phyloP scores from a whole-genome alignment of 176 grass and related monocot genomes.

The Musa itinerans region DNA sequence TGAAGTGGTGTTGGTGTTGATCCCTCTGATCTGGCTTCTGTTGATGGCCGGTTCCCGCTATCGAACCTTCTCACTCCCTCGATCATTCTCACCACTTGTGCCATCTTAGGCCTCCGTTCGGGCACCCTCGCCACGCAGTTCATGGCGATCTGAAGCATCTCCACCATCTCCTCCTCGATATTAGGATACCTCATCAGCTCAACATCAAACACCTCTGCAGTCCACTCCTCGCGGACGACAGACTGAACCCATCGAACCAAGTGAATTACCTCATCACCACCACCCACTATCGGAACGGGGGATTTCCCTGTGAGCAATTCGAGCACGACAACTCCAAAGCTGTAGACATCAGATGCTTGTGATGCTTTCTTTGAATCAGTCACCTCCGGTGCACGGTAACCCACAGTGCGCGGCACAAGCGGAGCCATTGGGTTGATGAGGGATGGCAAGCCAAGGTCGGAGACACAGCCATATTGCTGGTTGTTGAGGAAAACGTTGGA shows the following conservation, averaged over 20 bases:
- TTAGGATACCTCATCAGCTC: constrained; percentile 90
- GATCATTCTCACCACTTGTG: constrained; percentile 64
- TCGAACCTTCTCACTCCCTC: constrained; percentile 53
- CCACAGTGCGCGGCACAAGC: constrained; percentile 60
- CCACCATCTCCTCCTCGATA: constrained; percentile 97
- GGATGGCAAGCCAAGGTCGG: constrained; percentile 49
- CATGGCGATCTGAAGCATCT: constrained; percentile 97
- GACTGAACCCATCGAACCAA: constrained; percentile 93
- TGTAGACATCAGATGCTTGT: constrained; percentile 75
- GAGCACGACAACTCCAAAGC: constrained; percentile 74
- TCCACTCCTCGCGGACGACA: constrained; percentile 92
- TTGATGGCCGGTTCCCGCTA: constrained; percentile 34
- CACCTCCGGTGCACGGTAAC: constrained; percentile 78
- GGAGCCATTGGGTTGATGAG: constrained; percentile 62
- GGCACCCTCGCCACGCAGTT: constrained; percentile 63
- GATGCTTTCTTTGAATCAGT: constrained; percentile 63
- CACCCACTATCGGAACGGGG: constrained; percentile 48
- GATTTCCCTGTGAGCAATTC: constrained; percentile 86
- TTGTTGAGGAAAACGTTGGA: constrained; percentile 75
- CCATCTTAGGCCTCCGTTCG: constrained; percentile 68
- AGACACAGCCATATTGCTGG: constrained; percentile 51
- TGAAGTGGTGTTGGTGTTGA: background rate
- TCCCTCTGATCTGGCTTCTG: constrained; percentile 26
- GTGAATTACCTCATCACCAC: constrained; percentile 74
- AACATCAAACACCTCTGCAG: constrained; percentile 70